These are phyloP conservation scores for Linum usitatissimum DNA, from an alignment of 345 rosid species.

Conservation along the genomic window DNA sequence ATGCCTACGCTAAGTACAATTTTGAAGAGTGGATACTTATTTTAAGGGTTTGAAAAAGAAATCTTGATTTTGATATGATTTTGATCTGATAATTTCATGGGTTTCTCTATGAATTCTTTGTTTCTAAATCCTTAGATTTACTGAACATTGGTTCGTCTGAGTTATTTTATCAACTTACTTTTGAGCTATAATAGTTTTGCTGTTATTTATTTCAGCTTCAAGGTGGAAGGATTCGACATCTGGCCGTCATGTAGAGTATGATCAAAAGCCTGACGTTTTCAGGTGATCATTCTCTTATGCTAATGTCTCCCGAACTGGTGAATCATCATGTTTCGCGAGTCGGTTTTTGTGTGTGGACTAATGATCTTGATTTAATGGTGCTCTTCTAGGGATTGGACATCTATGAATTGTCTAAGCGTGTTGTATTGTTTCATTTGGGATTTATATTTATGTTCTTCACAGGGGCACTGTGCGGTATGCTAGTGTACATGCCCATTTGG, in stretches of 20 bases:
- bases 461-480: constrained; percentile 24
- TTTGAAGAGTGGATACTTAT: too few relatives aligned
- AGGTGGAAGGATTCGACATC: constrained; percentile 19
- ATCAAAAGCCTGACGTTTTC: constrained; percentile 22
- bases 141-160: too few relatives aligned
- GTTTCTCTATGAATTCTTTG: too few relatives aligned
- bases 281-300: constrained; percentile 9
- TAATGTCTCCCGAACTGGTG: background rate
- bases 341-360: background rate
- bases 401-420: too few relatives aligned
- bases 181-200: background rate
- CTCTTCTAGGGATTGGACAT: background rate
- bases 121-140: too few relatives aligned
- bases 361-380: background rate
- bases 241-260: constrained; percentile 18
- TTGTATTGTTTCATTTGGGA: too few relatives aligned
- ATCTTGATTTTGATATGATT: too few relatives aligned
- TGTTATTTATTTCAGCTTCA: constrained; percentile 11
- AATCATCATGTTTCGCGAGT: background rate
- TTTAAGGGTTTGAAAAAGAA: too few relatives aligned
- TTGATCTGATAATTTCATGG: too few relatives aligned
- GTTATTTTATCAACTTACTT: too few relatives aligned
- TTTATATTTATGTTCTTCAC: constrained; percentile 4
- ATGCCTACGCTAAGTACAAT: too few relatives aligned
- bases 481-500: constrained; percentile 25